phyloP scores from a whole-genome alignment of 2,329 filamentous ascomycete species.

The Claviceps fusiformis region DNA sequence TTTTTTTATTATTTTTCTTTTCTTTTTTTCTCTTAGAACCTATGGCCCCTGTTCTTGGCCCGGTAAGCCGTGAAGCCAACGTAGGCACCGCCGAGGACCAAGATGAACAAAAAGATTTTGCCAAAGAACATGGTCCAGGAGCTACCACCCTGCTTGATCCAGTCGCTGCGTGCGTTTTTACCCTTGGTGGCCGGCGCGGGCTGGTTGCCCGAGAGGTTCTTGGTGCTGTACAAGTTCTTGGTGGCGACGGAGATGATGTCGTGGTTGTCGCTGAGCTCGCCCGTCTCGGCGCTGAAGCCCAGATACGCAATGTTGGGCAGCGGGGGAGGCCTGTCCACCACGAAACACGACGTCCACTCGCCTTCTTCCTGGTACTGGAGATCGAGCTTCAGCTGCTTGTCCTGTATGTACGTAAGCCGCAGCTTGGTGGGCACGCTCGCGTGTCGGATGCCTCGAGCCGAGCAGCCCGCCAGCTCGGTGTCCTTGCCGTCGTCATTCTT shows the following conservation, averaged over 20 bases:
- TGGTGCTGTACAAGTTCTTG: slow-evolving; percentile 70
- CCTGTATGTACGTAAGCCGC: slow-evolving; percentile 89
- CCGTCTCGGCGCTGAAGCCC: slow-evolving; percentile 77
- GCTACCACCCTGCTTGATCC: slow-evolving; percentile 28
- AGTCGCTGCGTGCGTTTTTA: slow-evolving; percentile 17
- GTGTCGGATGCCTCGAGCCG: slow-evolving; percentile 79
- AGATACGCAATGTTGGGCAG: slow-evolving; percentile 68
- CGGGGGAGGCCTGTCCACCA: slow-evolving; percentile 53
- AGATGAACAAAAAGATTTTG: slow-evolving; percentile 67
- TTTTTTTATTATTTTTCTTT: background rate
- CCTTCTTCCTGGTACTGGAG: slow-evolving; percentile 86
- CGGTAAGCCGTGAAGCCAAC: slow-evolving; percentile 78
- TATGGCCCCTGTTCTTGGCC: slow-evolving; percentile 45
- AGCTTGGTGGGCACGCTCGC: slow-evolving; percentile 69
- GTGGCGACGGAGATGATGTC: slow-evolving; percentile 82
- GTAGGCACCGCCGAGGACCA: slow-evolving; percentile 60
- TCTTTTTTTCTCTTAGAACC: slow-evolving; percentile 30
- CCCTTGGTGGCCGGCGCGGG: slow-evolving; percentile 24
- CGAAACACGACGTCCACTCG: slow-evolving; percentile 85
- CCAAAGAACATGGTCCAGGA: slow-evolving; percentile 54
- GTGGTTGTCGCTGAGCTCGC: slow-evolving; percentile 93
- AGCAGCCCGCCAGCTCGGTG: slow-evolving; percentile 88
- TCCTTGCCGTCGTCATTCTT: slow-evolving; percentile 89
- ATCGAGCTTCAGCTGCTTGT: slow-evolving; percentile 80
- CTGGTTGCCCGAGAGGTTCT: slow-evolving; percentile 19